Conservation (phyloP, 2,329 filamentous ascomycete species). For the Pseudocercospora vitis region DNA sequence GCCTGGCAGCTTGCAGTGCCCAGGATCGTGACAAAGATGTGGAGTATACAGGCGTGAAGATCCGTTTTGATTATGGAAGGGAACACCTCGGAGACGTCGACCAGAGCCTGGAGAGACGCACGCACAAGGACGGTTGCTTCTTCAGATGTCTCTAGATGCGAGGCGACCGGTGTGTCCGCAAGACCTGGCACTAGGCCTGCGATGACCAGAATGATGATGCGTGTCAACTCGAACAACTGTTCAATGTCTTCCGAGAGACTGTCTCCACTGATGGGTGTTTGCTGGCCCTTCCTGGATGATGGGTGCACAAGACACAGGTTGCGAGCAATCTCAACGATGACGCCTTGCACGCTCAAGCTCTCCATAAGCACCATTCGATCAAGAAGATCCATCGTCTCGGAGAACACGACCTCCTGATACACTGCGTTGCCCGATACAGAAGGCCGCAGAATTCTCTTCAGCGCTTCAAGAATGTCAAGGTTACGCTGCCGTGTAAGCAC, state of each 20-base stretch:
- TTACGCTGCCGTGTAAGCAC: conserved; percentile 37
- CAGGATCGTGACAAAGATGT: conserved; percentile 92
- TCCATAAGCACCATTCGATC: conserved; percentile 92
- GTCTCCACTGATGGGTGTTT: conserved; percentile 48
- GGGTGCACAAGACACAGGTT: conserved; percentile 89
- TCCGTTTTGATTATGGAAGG: conserved; percentile 95
- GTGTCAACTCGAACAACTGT: conserved; percentile 92
- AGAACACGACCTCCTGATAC: conserved; percentile 92
- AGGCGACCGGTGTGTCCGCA: conserved; percentile 54
- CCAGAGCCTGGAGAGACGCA: conserved; percentile 79
- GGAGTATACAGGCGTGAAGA: conserved; percentile 91
- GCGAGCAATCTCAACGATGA: conserved; percentile 91
- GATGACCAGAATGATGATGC: conserved; percentile 91
- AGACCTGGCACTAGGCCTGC: conserved; percentile 84
- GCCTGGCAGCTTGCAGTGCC: conserved; percentile 85
- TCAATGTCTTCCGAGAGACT: conserved; percentile 95
- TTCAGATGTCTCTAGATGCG: conserved; percentile 69
- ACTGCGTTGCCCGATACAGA: conserved; percentile 95
- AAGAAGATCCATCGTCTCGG: conserved; percentile 93
- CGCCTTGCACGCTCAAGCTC: conserved; percentile 79
- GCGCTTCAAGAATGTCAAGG: conserved; percentile 81
- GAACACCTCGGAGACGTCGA: conserved; percentile 93
- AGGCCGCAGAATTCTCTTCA: conserved; percentile 93
- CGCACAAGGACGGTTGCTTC: conserved; percentile 80
- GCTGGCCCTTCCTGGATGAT: conserved; percentile 68